Conservation (phyloP, 306 rosid species). For the Cicer chorassanicum region DNA sequence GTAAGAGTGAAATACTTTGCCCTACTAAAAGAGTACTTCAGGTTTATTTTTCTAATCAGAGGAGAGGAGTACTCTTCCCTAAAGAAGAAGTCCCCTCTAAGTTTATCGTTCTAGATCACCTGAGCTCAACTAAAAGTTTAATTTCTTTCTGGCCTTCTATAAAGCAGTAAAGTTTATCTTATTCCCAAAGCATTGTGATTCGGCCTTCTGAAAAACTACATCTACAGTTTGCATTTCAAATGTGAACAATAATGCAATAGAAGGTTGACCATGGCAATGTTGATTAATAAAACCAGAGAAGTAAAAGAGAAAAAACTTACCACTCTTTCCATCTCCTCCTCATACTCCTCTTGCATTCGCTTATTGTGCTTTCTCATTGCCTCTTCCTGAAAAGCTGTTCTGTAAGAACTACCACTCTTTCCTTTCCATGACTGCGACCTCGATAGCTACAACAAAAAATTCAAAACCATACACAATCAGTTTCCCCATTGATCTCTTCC, state of each 20-base stretch:
- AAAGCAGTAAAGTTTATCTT: conserved; percentile 38
- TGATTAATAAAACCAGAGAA: not conserved
- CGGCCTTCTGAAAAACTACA: not conserved
- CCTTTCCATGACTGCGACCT: conserved; percentile 70
- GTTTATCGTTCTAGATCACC: conserved; percentile 3
- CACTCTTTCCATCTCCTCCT: conserved; percentile 97
- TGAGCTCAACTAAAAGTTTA: conserved; percentile 23
- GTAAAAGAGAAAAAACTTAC: conserved; percentile 53
- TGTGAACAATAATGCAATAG: conserved; percentile 3
- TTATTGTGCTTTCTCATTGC: conserved; percentile 86
- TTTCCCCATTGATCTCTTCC: conserved; percentile 23
- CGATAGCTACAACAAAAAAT: conserved; percentile 57
- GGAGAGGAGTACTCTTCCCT: not conserved
- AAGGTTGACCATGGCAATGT: not conserved
- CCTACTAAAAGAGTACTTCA: not conserved
- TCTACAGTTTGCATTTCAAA: conserved; percentile 22
- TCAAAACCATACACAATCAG: conserved; percentile 50
- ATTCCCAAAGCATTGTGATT: not conserved
- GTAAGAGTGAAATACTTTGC: not conserved
- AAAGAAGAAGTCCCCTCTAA: not conserved
- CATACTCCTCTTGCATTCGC: conserved; percentile 90
- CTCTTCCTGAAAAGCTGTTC: conserved; percentile 85
- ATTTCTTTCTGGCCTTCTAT: conserved; percentile 3
- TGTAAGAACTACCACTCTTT: conserved; percentile 60
- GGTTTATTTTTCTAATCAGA: not conserved